Evolutionary conservation across 2,329 filamentous ascomycete genomes (phyloP).

Genomic region (Colletotrichum cereale): DNA sequence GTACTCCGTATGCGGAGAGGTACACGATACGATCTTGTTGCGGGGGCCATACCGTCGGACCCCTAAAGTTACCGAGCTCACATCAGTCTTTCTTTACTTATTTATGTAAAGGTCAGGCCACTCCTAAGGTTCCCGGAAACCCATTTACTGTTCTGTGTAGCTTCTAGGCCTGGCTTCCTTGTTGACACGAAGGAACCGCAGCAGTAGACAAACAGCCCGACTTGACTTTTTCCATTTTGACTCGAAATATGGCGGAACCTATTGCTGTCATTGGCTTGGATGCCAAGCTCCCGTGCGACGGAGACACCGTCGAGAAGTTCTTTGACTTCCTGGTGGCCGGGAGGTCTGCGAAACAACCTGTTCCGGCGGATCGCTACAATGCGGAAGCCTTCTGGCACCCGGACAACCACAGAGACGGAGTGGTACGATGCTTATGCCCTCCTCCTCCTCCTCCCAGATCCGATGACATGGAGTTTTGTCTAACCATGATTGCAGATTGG

Average conservation of each 20-base stretch:
- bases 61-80: no score
- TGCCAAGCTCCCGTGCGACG: conserved; percentile 22
- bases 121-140: no score
- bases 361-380: conserved; percentile 62
- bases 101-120: no score
- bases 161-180: no score
- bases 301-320: conserved; percentile 20
- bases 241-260: conserved; percentile 10
- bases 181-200: not conserved
- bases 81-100: no score
- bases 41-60: no score
- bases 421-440: no score
- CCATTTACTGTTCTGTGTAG: no score
- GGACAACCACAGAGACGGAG: conserved; percentile 60
- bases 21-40: no score
- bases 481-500: conserved; percentile 45
- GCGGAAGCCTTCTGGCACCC: conserved; percentile 67
- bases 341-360: conserved; percentile 57
- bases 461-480: not conserved
- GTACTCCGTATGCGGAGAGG: no score
- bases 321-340: conserved; percentile 12
- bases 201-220: not conserved
- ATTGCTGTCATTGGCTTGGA: conserved; percentile 23
- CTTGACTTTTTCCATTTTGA: not conserved
- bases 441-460: conserved; percentile 55